Percentiles rank a stretch among this genome's conserved stretches.
Evolutionary conservation across 2,329 filamentous ascomycete species (phyloP).

Genomic region (Aspergillus sp.): DNA sequence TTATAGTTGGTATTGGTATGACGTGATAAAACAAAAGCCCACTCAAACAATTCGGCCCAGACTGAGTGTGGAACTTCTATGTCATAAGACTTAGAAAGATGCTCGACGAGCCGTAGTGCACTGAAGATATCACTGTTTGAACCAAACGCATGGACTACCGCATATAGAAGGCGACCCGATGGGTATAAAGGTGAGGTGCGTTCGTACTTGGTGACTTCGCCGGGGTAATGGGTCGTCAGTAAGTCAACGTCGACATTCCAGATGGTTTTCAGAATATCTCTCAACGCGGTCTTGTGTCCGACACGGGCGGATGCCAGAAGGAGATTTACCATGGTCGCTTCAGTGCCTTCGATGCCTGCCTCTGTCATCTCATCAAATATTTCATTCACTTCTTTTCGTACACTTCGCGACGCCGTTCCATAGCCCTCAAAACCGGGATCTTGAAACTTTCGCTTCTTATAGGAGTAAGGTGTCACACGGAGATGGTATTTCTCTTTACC

Average conservation of each 20-base stretch:
- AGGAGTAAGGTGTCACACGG: conserved; percentile 33
- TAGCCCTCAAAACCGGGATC: conserved; percentile 30
- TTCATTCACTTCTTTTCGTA: conserved; percentile 35
- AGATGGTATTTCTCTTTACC: conserved; percentile 41
- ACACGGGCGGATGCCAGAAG: conserved; percentile 55
- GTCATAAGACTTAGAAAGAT: conserved; percentile 60
- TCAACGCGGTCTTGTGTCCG: conserved; percentile 49
- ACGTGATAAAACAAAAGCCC: conserved; percentile 60
- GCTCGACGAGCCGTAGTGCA: conserved; percentile 61
- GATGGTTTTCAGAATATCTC: conserved; percentile 49
- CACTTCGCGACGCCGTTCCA: conserved; percentile 30
- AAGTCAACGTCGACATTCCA: conserved; percentile 56
- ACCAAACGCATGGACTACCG: conserved; percentile 69
- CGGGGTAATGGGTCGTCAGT: conserved; percentile 27
- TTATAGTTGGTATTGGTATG: too few species aligned
- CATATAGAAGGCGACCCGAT: conserved; percentile 58
- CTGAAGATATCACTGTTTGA: conserved; percentile 62
- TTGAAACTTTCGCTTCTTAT: conserved; percentile 28
- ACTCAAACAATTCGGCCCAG: conserved; percentile 68
- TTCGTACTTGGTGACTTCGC: conserved; percentile 41
- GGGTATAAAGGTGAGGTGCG: conserved; percentile 59
- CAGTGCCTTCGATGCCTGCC: conserved; percentile 46
- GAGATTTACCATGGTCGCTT: conserved; percentile 54
- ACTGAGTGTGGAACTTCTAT: conserved; percentile 57
- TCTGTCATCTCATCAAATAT: conserved; percentile 52